phyloP scores from a whole-genome alignment of 306 rosid species.

The Citrullus colocynthis region DNA sequence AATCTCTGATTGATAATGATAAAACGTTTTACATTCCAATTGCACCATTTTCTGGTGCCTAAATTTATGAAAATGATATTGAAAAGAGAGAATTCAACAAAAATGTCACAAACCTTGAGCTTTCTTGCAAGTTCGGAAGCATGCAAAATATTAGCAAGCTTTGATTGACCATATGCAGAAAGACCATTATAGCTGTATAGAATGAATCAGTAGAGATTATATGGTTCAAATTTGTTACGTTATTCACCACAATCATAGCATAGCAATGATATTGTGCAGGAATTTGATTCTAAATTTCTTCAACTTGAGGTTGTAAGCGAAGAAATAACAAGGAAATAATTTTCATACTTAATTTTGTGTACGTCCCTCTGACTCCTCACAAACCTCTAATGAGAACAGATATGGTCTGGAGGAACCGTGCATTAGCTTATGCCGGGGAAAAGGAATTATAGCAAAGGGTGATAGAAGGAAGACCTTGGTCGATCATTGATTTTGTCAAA shows the following conservation, averaged over 20 bases:
- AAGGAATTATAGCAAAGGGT: background rate
- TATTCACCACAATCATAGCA: background rate
- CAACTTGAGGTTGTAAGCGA: background rate
- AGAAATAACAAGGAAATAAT: background rate
- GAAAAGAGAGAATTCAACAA: background rate
- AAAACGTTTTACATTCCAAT: background rate
- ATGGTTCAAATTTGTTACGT: background rate
- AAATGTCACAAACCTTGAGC: slow-evolving; percentile 35
- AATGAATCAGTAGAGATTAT: background rate
- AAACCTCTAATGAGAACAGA: background rate
- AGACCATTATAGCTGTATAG: slow-evolving; percentile 42
- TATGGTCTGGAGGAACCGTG: background rate
- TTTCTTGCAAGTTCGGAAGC: slow-evolving; percentile 49
- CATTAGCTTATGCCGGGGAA: background rate
- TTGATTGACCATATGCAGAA: slow-evolving; percentile 71
- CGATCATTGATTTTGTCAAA: slow-evolving; percentile 50
- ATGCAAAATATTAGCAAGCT: slow-evolving; percentile 71
- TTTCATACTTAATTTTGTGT: background rate
- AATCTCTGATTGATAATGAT: background rate
- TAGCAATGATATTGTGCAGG: background rate
- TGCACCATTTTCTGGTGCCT: background rate
- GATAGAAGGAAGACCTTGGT: slow-evolving; percentile 26
- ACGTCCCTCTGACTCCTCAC: background rate
- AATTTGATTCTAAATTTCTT: background rate
- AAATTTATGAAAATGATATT: background rate